A percentile compares a stretch with the other conserved stretches of the same genome.
These are phyloP conservation scores for Barnettozyma hawaiiensis DNA, from an alignment of 1,139 yeast species.

Conservation along the genomic window DNA sequence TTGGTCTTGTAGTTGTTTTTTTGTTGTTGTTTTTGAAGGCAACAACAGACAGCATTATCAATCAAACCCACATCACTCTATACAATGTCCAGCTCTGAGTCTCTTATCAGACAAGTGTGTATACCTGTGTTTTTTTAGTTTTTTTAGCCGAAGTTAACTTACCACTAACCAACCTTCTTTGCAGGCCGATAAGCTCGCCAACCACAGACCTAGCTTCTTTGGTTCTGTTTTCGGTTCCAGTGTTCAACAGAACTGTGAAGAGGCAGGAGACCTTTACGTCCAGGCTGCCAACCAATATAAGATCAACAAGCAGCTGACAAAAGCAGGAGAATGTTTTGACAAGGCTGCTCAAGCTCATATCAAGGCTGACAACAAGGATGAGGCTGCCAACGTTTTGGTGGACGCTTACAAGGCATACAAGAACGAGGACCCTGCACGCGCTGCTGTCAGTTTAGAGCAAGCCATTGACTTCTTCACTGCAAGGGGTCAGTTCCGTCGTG, in stretches of 20 bases:
- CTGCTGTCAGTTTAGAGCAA: constrained; percentile 66
- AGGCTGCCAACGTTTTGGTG: constrained; percentile 83
- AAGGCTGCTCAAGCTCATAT: constrained; percentile 80
- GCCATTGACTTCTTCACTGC: constrained; percentile 83
- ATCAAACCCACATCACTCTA: too few relatives aligned
- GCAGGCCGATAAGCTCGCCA: constrained; percentile 63
- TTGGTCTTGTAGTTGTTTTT: too few relatives aligned
- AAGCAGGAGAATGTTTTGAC: constrained; percentile 80
- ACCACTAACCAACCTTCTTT: not conserved
- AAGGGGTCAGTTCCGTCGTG: constrained; percentile 92
- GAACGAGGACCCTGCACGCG: constrained; percentile 66
- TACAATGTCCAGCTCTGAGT: constrained; percentile 25
- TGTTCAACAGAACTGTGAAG: constrained; percentile 65
- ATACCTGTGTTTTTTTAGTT: too few relatives aligned
- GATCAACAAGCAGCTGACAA: constrained; percentile 57
- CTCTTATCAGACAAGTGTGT: constrained; percentile 14
- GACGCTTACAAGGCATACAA: constrained; percentile 90
- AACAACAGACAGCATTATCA: not conserved
- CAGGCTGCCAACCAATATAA: constrained; percentile 90
- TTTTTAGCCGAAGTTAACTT: too few relatives aligned
- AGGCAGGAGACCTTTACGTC: constrained; percentile 82
- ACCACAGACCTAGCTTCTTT: constrained; percentile 72
- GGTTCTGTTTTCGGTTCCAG: constrained; percentile 64
- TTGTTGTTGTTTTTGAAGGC: too few relatives aligned
- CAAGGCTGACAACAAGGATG: constrained; percentile 75